A percentile compares a stretch with the other conserved stretches of the same genome.
phyloP scores from a whole-genome alignment of 441 rosid species.

The Pelargonium exstipulatum region DNA sequence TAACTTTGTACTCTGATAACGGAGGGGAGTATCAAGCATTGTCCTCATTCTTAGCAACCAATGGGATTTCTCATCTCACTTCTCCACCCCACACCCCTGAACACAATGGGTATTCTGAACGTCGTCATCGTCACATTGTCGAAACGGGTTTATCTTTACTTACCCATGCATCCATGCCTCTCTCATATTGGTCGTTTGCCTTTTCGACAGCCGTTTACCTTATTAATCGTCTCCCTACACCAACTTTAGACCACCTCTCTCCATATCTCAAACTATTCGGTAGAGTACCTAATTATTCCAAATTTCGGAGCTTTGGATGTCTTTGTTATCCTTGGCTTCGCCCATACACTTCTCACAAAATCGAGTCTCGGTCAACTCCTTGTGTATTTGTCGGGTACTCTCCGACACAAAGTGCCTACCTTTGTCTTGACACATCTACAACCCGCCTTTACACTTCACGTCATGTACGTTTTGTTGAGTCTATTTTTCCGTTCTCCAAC shows the following conservation, averaged over 20 bases:
- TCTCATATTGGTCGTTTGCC: not conserved
- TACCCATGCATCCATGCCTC: not conserved
- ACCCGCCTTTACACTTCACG: not conserved
- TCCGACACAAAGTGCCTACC: not conserved
- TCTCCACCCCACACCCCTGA: not conserved
- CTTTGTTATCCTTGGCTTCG: constrained; percentile 7
- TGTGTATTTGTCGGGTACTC: constrained; percentile 7
- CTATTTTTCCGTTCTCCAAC: not conserved
- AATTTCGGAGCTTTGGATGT: not conserved
- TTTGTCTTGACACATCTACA: not conserved
- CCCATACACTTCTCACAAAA: not conserved
- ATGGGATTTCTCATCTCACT: not conserved
- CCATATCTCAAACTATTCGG: not conserved
- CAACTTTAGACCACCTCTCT: not conserved
- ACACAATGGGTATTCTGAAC: not conserved
- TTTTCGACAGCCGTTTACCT: not conserved
- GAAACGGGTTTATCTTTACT: constrained; percentile 1
- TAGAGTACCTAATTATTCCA: not conserved
- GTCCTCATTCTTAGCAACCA: not conserved
- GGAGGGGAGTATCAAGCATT: not conserved
- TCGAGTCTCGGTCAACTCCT: not conserved
- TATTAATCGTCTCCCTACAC: not conserved
- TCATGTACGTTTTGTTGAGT: not conserved
- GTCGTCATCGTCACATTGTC: constrained; percentile 9
- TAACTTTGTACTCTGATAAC: not conserved